Evolutionary conservation across 768 basidiomycete species (phyloP).

Genomic region (Rhodosporidiobolus odoratus): DNA sequence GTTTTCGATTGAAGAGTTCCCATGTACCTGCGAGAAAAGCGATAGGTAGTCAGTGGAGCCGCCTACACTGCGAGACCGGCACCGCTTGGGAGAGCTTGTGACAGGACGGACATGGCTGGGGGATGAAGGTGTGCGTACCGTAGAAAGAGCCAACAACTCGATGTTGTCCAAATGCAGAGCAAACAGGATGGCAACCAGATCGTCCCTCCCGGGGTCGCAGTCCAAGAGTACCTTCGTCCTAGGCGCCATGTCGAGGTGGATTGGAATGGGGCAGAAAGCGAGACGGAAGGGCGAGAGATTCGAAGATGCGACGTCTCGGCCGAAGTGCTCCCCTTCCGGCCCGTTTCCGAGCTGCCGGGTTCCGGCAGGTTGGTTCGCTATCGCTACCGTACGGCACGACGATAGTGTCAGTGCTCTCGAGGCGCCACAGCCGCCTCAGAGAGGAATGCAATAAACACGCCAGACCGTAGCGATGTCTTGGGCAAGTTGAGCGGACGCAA

Average conservation of each 20-base stretch:
- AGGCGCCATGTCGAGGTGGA: neutral
- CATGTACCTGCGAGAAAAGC: slow-evolving; percentile 51
- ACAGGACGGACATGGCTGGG: neutral
- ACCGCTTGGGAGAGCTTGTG: too few species aligned
- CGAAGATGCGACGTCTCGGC: neutral
- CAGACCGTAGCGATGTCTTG: too few species aligned
- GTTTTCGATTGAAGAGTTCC: slow-evolving; percentile 59
- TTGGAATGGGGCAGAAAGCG: neutral
- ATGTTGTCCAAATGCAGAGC: slow-evolving; percentile 64
- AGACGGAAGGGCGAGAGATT: neutral
- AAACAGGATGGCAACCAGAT: slow-evolving; percentile 69
- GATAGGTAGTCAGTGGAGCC: neutral
- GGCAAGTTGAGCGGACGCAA: too few species aligned
- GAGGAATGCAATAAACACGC: too few species aligned
- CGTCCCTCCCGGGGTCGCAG: slow-evolving; percentile 32
- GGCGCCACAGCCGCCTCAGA: too few species aligned
- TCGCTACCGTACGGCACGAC: too few species aligned
- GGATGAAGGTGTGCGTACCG: slow-evolving; percentile 50
- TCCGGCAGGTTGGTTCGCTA: too few species aligned
- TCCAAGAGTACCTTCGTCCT: slow-evolving; percentile 8
- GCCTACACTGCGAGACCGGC: too few species aligned
- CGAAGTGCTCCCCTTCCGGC: too few species aligned
- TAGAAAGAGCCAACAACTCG: slow-evolving; percentile 71
- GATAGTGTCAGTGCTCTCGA: too few species aligned
- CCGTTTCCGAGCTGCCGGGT: too few species aligned